A percentile compares a stretch with the other conserved stretches of the same genome.
phyloP scores from a whole-genome alignment of 345 rosid species.

The Barbarea vulgaris region DNA sequence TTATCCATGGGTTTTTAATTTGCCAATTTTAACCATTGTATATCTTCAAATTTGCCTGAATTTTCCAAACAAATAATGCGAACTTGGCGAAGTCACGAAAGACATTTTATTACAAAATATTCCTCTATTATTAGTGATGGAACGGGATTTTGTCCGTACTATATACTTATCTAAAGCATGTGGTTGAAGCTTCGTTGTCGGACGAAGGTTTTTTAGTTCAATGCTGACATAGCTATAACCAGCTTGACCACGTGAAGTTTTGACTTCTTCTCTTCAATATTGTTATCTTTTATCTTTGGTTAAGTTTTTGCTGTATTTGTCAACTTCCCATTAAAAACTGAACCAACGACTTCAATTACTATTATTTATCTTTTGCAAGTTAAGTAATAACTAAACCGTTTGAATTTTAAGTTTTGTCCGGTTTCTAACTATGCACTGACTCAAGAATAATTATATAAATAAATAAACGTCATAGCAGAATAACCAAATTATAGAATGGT shows the following conservation, averaged over 20 bases:
- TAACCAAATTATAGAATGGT: not conserved
- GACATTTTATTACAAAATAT: constrained; percentile 19
- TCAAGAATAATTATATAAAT: not conserved
- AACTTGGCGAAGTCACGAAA: constrained; percentile 10
- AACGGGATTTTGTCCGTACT: constrained; percentile 31
- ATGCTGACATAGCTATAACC: constrained; percentile 17
- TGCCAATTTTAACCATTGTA: not conserved
- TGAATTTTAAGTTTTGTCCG: not conserved
- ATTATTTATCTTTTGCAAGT: not conserved
- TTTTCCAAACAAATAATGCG: not conserved
- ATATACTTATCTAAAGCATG: constrained; percentile 25
- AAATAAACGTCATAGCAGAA: not conserved
- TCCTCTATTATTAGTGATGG: constrained; percentile 15
- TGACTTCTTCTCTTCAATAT: constrained; percentile 14
- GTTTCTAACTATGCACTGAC: not conserved
- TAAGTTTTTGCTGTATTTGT: constrained; percentile 14
- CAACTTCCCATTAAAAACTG: not conserved
- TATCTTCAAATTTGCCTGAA: not conserved
- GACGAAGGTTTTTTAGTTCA: constrained; percentile 10
- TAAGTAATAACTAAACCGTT: not conserved
- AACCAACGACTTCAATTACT: constrained; percentile 9
- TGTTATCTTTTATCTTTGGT: not conserved
- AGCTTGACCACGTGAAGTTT: constrained; percentile 35
- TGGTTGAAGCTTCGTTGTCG: constrained; percentile 39
- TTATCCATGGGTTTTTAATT: not conserved